phyloP scores from a whole-genome alignment of 2,329 filamentous ascomycete species.

The Fusarium floridanum region DNA sequence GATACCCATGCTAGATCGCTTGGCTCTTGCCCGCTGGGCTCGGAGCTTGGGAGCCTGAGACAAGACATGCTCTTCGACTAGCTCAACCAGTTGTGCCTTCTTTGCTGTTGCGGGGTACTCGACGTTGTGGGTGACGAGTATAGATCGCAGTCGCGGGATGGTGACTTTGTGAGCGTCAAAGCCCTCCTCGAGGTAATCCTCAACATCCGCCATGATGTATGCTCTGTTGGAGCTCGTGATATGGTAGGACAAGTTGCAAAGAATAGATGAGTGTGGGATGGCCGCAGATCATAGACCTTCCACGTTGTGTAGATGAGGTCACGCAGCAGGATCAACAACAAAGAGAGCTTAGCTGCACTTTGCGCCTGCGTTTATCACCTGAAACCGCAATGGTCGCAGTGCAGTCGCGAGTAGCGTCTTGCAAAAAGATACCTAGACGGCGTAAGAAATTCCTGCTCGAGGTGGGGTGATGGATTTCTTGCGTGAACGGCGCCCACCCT shows the following conservation, averaged over 20 bases:
- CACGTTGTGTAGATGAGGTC: conserved; percentile 14
- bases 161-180: conserved; percentile 90
- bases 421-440: background rate
- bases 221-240: conserved; percentile 19
- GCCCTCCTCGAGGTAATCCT: conserved; percentile 87
- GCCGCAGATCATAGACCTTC: conserved; percentile 32
- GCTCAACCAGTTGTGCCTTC: conserved; percentile 86
- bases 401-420: background rate
- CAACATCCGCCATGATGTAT: conserved; percentile 72
- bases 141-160: conserved; percentile 88
- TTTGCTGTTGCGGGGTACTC: conserved; percentile 90
- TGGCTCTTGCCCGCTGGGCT: conserved; percentile 79
- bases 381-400: conserved; percentile 10
- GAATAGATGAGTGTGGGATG: conserved; percentile 29
- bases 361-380: background rate
- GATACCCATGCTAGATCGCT: conserved; percentile 90
- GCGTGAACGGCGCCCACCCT: conserved; percentile 26
- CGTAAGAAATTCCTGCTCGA: conserved; percentile 19
- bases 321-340: conserved; percentile 25
- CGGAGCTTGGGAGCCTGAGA: conserved; percentile 84
- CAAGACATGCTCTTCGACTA: conserved; percentile 84
- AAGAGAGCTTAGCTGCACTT: conserved; percentile 18
- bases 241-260: conserved; percentile 13
- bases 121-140: conserved; percentile 90
- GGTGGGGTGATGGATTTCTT: conserved; percentile 41